These are phyloP conservation scores for Acanthamoeba lenticulata DNA, from an alignment of 208 protist species.

Conservation along the genomic window DNA sequence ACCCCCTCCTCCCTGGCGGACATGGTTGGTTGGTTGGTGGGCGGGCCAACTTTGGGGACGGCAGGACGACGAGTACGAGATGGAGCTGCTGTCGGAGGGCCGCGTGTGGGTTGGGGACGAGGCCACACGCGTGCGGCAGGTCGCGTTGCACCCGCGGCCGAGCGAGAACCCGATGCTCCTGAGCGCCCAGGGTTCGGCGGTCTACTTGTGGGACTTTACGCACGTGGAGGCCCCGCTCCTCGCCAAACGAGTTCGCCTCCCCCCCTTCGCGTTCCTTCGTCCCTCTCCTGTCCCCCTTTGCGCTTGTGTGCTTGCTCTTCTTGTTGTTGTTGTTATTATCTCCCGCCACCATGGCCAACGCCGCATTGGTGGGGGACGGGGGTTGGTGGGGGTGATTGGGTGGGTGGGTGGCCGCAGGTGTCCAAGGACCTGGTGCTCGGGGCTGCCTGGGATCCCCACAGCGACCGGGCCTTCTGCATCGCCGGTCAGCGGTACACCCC, in stretches of 20 bases:
- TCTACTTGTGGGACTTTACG: not conserved
- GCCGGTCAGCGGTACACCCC: not conserved
- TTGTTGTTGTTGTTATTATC: no score
- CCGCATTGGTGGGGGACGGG: no score
- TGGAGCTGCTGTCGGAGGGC: not conserved
- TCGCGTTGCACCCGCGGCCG: not conserved
- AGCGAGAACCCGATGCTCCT: not conserved
- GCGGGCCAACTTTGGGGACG: not conserved
- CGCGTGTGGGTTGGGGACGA: slow-evolving; percentile 23
- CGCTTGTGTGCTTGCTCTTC: no score
- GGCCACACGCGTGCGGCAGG: not conserved
- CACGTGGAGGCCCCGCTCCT: not conserved
- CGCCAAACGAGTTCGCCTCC: not conserved
- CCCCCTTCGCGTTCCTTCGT: no score
- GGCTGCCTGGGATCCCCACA: not conserved
- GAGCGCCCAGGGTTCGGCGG: not conserved
- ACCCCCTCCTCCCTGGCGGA: no score
- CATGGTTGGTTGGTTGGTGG: no score
- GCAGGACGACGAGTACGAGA: not conserved
- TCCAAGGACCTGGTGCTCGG: slow-evolving; percentile 1
- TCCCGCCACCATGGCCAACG: no score
- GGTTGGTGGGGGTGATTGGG: no score
- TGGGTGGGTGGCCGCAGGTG: not conserved
- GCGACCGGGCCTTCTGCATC: not conserved
- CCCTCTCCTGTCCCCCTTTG: no score